phyloP scores from a whole-genome alignment of 2,329 filamentous ascomycete genomes.

The Alternaria ventricosa region DNA sequence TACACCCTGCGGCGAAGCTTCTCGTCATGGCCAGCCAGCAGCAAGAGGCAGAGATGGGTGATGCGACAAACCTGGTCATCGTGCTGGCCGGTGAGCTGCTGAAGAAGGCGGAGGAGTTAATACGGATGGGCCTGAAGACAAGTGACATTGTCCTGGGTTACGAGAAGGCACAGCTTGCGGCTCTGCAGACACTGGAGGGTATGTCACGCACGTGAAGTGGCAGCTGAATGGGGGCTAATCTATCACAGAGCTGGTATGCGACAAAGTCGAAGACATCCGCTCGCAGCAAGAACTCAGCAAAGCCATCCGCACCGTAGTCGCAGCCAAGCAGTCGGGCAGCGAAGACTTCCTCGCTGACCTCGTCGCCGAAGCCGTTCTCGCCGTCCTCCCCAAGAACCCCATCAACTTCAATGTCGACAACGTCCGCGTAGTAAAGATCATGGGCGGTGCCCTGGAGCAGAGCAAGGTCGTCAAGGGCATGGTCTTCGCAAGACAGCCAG shows the following conservation, averaged over 20 bases:
- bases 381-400: slow-evolving; percentile 94
- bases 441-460: slow-evolving; percentile 95
- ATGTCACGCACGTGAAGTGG: slow-evolving; percentile 20
- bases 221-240: slow-evolving; percentile 18
- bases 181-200: slow-evolving; percentile 82
- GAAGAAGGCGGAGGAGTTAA: slow-evolving; percentile 94
- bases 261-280: slow-evolving; percentile 85
- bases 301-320: slow-evolving; percentile 92
- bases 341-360: slow-evolving; percentile 87
- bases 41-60: slow-evolving; percentile 98
- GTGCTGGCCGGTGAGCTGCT: slow-evolving; percentile 92
- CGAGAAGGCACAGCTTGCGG: slow-evolving; percentile 90
- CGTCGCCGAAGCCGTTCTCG: slow-evolving; percentile 82
- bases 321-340: slow-evolving; percentile 93
- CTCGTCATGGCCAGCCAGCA: slow-evolving; percentile 99
- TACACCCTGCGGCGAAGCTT: slow-evolving; percentile 96
- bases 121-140: slow-evolving; percentile 98
- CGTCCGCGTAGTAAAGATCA: slow-evolving; percentile 98
- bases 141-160: slow-evolving; percentile 96
- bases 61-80: slow-evolving; percentile 97
- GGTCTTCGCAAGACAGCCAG: slow-evolving; percentile 97
- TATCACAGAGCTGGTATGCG: slow-evolving; percentile 75
- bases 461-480: slow-evolving; percentile 95
- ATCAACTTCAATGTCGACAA: slow-evolving; percentile 98
- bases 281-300: slow-evolving; percentile 87